phyloP scores from a whole-genome alignment of 108 stramenopile species.

The Aurantiochytrium sp. region DNA sequence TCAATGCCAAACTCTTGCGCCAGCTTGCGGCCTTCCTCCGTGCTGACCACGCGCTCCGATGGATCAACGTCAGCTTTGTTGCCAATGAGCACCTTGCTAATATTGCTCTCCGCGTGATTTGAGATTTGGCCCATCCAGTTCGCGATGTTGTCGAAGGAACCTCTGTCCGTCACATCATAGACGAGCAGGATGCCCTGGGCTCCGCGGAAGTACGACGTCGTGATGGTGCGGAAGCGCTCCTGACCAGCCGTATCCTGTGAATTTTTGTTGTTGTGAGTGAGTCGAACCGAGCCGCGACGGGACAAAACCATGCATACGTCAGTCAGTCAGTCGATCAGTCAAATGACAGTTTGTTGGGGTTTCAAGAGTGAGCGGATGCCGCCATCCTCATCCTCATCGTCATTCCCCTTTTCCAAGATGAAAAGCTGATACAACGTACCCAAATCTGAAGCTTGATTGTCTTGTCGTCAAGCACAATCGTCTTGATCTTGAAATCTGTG shows the following conservation, averaged over 20 bases:
- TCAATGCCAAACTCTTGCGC: constrained; percentile 76
- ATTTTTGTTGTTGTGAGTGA: not conserved
- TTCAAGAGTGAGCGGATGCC: too few species aligned
- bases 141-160: constrained; percentile 89
- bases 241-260: constrained; percentile 54
- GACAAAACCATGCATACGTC: too few species aligned
- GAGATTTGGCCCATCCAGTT: constrained; percentile 98
- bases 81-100: constrained; percentile 29
- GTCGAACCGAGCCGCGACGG: not conserved
- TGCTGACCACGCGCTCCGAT: constrained; percentile 75
- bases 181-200: constrained; percentile 91
- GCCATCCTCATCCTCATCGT: too few species aligned
- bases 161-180: constrained; percentile 96
- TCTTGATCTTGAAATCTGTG: constrained; percentile 59
- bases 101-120: constrained; percentile 43
- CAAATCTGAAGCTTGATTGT: constrained; percentile 47
- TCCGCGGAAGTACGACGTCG: constrained; percentile 56
- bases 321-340: too few species aligned
- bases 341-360: too few species aligned
- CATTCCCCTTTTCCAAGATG: too few species aligned
- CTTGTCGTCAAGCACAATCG: constrained; percentile 51
- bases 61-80: constrained; percentile 35
- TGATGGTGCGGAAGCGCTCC: constrained; percentile 60
- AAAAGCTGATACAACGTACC: not conserved
- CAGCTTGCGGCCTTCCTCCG: constrained; percentile 85